Base-by-base conservation (phyloP, 2,329 filamentous ascomycete species). In the Botrytis porri region DNA sequence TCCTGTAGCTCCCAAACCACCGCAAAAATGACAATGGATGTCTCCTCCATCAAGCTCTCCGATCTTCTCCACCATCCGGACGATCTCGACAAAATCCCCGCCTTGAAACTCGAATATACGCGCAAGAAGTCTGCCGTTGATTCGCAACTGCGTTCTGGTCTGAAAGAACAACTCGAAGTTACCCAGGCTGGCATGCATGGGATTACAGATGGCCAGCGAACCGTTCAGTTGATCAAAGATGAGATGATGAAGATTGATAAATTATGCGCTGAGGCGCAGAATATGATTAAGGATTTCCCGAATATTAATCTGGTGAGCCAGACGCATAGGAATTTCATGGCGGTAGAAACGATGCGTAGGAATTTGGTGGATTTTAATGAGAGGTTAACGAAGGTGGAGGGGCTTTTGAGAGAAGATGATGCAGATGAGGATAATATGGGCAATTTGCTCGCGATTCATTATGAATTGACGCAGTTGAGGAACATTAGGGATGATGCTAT, bases 221-320 rank as follows among this genome's bases (percentile, higher is more conserved):
- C 93, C 75, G 93, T 99, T 51, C 92, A 93, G 81, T 89, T 92
- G 79, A 98, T 98, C 84, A 97, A 97, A 83, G 95, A 98, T 77
- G 96, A 99, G 85, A 96, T 99, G 89, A 94, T 97, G 86, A 97
- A 95, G 84, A 98, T 99, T 80, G 96, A 99, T 85, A 94, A 93
- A 84, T 89, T 99, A 76, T 99, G 96, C 84, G 94, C 95, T 76
- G 97, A 99, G 83, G 95, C 95, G 71, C 95, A 98, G 85, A 94
- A 93, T 81, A 98, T 98, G 90, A 97, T 99, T 80, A 91, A 93
- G 80, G 96, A 99, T 85, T 98, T 99, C 83, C 92, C 92, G 51
- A 93, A 94, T 80, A 96, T 97, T 86, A 96, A 97, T 82, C 85
- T 93, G 75, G 93, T 97, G 71, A 95, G 95, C 72, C 93, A 97